phyloP scores from a whole-genome alignment of 352 stramenopile species.

The Achlya hypogyna region DNA sequence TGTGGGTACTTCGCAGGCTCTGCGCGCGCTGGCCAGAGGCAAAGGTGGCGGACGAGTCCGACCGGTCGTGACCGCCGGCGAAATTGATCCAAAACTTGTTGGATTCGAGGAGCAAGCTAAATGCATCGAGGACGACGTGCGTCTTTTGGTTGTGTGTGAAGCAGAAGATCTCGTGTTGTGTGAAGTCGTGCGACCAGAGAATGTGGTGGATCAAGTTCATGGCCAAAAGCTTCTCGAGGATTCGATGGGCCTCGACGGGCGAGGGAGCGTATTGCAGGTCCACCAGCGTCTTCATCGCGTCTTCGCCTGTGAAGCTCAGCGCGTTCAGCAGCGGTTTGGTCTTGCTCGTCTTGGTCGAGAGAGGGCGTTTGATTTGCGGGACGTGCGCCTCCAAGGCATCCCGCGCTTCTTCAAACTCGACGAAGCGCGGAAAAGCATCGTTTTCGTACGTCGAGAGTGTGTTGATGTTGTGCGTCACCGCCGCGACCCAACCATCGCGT shows the following conservation, averaged over 20 bases:
- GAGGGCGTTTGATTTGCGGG: not conserved
- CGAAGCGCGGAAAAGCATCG: slow-evolving; percentile 41
- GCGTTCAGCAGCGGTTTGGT: not conserved
- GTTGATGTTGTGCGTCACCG: slow-evolving; percentile 56
- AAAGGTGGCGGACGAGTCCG: slow-evolving; percentile 15
- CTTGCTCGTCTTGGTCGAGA: not conserved
- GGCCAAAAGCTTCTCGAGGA: slow-evolving; percentile 48
- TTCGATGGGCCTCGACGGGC: slow-evolving; percentile 37
- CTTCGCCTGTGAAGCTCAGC: slow-evolving; percentile 33
- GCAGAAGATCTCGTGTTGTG: slow-evolving; percentile 51
- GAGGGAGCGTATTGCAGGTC: slow-evolving; percentile 40
- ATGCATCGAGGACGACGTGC: slow-evolving; percentile 62
- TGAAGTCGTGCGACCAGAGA: slow-evolving; percentile 78
- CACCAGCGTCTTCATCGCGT: slow-evolving; percentile 62
- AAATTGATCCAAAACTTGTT: slow-evolving; percentile 71
- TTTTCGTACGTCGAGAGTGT: slow-evolving; percentile 37
- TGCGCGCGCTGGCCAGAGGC: slow-evolving; percentile 22
- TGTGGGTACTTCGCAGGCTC: not conserved
- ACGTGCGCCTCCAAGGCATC: not conserved
- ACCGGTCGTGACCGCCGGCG: not conserved
- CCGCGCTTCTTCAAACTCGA: slow-evolving; percentile 33
- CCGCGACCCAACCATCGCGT: slow-evolving; percentile 59
- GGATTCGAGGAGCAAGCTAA: slow-evolving; percentile 72
- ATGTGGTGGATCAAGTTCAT: slow-evolving; percentile 84
- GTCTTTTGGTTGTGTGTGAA: slow-evolving; percentile 44